Evolutionary conservation across 352 stramenopile genomes (phyloP).

Genomic region (Phytophthora megakarya): DNA sequence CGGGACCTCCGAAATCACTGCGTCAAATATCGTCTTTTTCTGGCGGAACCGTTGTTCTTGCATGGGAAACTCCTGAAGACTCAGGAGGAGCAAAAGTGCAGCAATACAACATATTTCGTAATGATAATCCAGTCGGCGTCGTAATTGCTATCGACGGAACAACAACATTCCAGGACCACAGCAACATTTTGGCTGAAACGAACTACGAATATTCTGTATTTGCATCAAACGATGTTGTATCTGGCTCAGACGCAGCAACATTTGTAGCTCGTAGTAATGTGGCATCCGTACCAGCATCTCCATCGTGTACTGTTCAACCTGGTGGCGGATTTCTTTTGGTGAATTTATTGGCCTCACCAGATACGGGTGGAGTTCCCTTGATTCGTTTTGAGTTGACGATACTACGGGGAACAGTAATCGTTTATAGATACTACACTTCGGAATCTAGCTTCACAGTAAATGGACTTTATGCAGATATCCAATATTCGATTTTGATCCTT

Average conservation of each 20-base stretch:
- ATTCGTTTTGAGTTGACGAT: slow-evolving; percentile 29
- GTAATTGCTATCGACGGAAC: neutral
- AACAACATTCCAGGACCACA: slow-evolving; percentile 37
- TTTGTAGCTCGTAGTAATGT: slow-evolving; percentile 26
- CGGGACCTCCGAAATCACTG: slow-evolving; percentile 39
- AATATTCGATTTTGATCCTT: slow-evolving; percentile 37
- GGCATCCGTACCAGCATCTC: slow-evolving; percentile 24
- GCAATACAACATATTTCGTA: slow-evolving; percentile 48
- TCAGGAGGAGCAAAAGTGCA: slow-evolving; percentile 41
- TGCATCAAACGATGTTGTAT: slow-evolving; percentile 33
- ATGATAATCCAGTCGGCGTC: slow-evolving; percentile 26
- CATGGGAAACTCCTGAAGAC: slow-evolving; percentile 49
- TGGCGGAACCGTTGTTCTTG: slow-evolving; percentile 43
- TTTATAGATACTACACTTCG: slow-evolving; percentile 29
- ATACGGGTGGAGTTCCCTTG: slow-evolving; percentile 42
- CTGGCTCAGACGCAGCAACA: neutral
- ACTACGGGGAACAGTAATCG: slow-evolving; percentile 1
- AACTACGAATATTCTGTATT: slow-evolving; percentile 52
- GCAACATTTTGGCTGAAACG: slow-evolving; percentile 27
- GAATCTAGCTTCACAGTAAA: slow-evolving; percentile 18
- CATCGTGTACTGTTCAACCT: slow-evolving; percentile 18
- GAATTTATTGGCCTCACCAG: slow-evolving; percentile 23
- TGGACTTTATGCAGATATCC: slow-evolving; percentile 39
- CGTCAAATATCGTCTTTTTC: slow-evolving; percentile 36
- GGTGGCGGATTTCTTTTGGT: slow-evolving; percentile 37